These are phyloP conservation scores for Francoa sonchifolia DNA, from an alignment of 441 rosid genomes.

Conservation along the genomic window DNA sequence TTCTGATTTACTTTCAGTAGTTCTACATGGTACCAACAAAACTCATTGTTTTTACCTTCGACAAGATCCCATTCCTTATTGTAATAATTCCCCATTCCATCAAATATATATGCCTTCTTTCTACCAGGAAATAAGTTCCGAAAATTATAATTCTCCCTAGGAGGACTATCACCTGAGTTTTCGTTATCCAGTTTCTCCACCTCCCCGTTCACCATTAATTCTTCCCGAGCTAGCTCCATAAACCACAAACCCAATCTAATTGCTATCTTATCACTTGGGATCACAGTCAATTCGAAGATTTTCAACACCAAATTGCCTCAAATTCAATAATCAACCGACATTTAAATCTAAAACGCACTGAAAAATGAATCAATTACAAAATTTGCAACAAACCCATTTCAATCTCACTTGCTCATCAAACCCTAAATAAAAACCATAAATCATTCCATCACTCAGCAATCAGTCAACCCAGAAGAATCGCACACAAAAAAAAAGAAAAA, in stretches of 20 bases:
- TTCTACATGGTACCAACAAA: constrained; percentile 93
- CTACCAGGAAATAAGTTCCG: constrained; percentile 45
- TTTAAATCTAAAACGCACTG: background rate
- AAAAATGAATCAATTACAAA: constrained; percentile 4
- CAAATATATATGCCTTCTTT: constrained; percentile 71
- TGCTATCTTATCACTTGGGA: no score
- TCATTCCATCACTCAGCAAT: no score
- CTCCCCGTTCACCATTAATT: constrained; percentile 26
- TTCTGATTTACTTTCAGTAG: constrained; percentile 71
- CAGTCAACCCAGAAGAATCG: background rate
- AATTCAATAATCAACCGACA: constrained; percentile 1
- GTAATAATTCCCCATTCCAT: constrained; percentile 58
- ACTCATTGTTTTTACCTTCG: constrained; percentile 57
- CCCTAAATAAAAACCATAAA: constrained; percentile 2
- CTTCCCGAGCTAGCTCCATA: constrained; percentile 42
- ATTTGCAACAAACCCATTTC: constrained; percentile 1
- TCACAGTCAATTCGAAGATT: no score
- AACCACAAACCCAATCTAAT: no score
- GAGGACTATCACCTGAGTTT: constrained; percentile 17
- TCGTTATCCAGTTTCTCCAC: constrained; percentile 35
- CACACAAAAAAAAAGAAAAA: background rate
- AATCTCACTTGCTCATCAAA: background rate
- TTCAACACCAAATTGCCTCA: no score
- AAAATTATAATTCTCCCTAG: constrained; percentile 8
- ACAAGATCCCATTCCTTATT: constrained; percentile 73